Evolutionary conservation across 2,329 filamentous ascomycete species (phyloP).

Genomic region (Neofusicoccum laricinum): DNA sequence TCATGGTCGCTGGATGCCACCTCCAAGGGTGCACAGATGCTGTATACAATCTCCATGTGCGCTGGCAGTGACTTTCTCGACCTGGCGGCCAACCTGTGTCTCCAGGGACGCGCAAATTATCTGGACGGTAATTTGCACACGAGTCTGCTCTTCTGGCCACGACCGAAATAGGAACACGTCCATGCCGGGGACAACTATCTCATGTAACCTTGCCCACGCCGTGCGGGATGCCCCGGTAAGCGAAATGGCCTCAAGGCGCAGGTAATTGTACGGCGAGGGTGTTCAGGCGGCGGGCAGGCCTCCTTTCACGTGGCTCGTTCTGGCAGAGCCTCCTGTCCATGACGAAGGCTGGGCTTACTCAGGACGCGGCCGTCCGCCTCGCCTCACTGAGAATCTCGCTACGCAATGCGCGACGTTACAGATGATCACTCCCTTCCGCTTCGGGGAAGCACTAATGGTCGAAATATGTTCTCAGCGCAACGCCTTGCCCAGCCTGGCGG

Average conservation of each 20-base stretch:
- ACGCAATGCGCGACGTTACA: constrained; percentile 10
- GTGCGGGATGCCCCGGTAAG: constrained; percentile 10
- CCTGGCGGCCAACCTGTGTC: not conserved
- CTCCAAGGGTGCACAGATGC: not conserved
- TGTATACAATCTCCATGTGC: not conserved
- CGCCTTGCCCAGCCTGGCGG: not conserved
- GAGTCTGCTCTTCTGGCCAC: constrained; percentile 1
- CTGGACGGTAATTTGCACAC: constrained; percentile 5
- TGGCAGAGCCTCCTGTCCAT: constrained; percentile 3
- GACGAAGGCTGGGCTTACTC: constrained; percentile 5
- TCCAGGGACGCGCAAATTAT: constrained; percentile 3
- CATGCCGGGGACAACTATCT: not conserved
- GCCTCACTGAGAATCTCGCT: constrained; percentile 14
- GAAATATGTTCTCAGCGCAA: not conserved
- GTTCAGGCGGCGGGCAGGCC: not conserved
- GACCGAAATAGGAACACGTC: not conserved
- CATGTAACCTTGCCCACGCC: not conserved
- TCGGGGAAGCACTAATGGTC: constrained; percentile 1
- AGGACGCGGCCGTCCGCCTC: not conserved
- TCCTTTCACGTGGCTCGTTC: constrained; percentile 10
- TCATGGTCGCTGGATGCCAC: constrained; percentile 1
- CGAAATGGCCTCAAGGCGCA: constrained; percentile 6
- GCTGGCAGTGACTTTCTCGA: not conserved
- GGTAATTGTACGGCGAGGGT: constrained; percentile 4
- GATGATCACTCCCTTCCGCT: constrained; percentile 7